These are phyloP conservation scores for Penicillium aurantiogriseum DNA, from an alignment of 2,329 filamentous ascomycete genomes.

Conservation along the genomic window DNA sequence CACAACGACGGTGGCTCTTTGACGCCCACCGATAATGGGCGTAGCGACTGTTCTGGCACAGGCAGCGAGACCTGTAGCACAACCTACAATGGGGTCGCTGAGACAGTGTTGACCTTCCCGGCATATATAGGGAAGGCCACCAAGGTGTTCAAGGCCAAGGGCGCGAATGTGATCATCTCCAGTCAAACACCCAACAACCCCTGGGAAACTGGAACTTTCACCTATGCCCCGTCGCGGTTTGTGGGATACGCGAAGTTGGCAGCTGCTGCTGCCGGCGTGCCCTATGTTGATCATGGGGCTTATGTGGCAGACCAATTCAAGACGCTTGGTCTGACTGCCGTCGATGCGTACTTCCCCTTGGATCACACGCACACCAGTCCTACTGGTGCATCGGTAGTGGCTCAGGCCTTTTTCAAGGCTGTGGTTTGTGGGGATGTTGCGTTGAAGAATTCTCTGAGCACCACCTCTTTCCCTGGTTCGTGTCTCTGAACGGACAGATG, in stretches of 20 bases:
- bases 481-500: constrained; percentile 23
- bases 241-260: constrained; percentile 55
- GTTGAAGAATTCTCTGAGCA: constrained; percentile 40
- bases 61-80: constrained; percentile 56
- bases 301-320: constrained; percentile 57
- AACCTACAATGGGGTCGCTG: constrained; percentile 51
- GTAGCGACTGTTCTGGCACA: constrained; percentile 58
- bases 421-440: constrained; percentile 51
- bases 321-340: constrained; percentile 49
- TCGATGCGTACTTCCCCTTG: constrained; percentile 56
- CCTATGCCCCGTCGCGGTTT: constrained; percentile 53
- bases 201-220: constrained; percentile 58
- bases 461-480: constrained; percentile 27
- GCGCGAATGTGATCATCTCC: constrained; percentile 60
- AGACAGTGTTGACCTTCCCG: constrained; percentile 61
- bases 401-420: constrained; percentile 60
- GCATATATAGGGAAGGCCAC: constrained; percentile 61
- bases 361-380: constrained; percentile 65
- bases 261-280: constrained; percentile 46
- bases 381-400: constrained; percentile 55
- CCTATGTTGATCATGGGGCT: constrained; percentile 61
- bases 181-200: constrained; percentile 62
- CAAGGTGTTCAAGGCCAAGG: constrained; percentile 54
- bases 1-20: constrained; percentile 68
- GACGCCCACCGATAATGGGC: constrained; percentile 57